Evolutionary conservation across 2,329 filamentous ascomycete species (phyloP), one percentile per base, ranked within the genome.

Genomic region (Blastomyces parvus): DNA sequence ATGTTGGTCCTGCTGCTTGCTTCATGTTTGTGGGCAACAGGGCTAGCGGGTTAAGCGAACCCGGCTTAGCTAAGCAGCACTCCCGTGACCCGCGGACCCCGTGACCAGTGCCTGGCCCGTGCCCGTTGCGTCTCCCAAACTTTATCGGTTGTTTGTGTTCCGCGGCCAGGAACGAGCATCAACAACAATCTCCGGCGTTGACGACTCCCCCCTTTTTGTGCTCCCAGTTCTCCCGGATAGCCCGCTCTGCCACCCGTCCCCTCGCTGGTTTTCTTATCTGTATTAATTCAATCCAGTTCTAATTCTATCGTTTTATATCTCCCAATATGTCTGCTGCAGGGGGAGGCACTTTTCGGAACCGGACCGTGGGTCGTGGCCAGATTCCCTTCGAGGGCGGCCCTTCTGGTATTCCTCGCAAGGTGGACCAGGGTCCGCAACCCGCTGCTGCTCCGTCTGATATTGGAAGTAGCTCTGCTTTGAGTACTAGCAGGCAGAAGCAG

Each of bases 401-500:
- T 57, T 86, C 84, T 61, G 78, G 78, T 73, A 87, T 88, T 71
- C 84, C 83, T 67, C 82, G 85, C 62, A 83, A 85, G 68, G 78
- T 84, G 61, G 84, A 87, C 48, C 48, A 58, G 69, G 71, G 58
- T 66, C 73, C 36, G 75, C 67, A 19, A 65, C 71, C 66, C 71
- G 73, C 70, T 69, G 71, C 74, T 50, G 75, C 79, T 63, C 69
- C 71, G 25, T 84, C 81, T 72, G 84, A 86, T 71, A 79, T 79
- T 62, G 78, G 77, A 64, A 80, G 76, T 44, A 70, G 75, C 67
- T 89, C 90, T 62, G 87, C 89, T 50, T 84, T 97, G 79, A 97
- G 91, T 79, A 90, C 91, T 70, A 97, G 93, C 78, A 87, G 94
- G 73, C 90, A 94, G 77, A 97, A 97, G 80, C 93, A 97, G 83